Evolutionary conservation across 352 stramenopile genomes (phyloP).

Genomic region (Pythium brachiatum): DNA sequence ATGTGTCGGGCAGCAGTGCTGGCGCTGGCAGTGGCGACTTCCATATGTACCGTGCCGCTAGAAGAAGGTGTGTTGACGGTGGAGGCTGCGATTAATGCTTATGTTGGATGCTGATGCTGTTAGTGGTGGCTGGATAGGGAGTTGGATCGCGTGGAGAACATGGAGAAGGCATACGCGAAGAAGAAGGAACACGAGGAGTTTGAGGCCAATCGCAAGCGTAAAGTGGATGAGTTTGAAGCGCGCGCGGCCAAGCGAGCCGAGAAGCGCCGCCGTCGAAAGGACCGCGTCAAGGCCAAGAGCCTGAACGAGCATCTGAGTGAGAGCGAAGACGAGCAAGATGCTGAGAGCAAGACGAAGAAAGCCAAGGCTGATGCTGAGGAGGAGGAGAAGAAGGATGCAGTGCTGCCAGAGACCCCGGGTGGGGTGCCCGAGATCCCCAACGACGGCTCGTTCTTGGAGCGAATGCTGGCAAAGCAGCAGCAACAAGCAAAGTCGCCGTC

Average conservation of each 20-base stretch:
- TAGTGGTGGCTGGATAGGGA: conserved; percentile 54
- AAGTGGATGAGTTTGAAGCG: conserved; percentile 64
- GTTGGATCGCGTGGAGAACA: conserved; percentile 86
- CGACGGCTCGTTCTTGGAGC: conserved; percentile 76
- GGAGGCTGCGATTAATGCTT: not conserved
- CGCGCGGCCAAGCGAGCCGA: conserved; percentile 70
- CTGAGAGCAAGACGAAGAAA: conserved; percentile 14
- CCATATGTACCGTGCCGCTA: conserved; percentile 95
- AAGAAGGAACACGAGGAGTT: conserved; percentile 65
- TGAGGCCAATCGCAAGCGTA: conserved; percentile 60
- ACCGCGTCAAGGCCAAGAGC: conserved; percentile 46
- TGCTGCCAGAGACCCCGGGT: conserved; percentile 54
- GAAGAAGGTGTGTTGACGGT: conserved; percentile 52
- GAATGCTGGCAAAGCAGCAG: conserved; percentile 61
- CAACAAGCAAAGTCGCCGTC: conserved; percentile 25
- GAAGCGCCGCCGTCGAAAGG: conserved; percentile 72
- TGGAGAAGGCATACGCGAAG: conserved; percentile 84
- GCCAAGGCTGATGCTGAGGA: conserved; percentile 15
- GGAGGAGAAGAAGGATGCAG: conserved; percentile 21
- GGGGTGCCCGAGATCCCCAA: conserved; percentile 76
- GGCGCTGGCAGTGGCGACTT: conserved; percentile 95
- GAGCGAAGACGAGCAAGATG: conserved; percentile 20
- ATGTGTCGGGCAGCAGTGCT: conserved; percentile 93
- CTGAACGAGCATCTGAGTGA: conserved; percentile 20
- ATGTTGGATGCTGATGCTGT: not conserved